A percentile compares a stretch with the other conserved stretches of the same genome.
Conservation (phyloP, 495 filamentous ascomycete genomes). For the Apiosordaria backusii region DNA sequence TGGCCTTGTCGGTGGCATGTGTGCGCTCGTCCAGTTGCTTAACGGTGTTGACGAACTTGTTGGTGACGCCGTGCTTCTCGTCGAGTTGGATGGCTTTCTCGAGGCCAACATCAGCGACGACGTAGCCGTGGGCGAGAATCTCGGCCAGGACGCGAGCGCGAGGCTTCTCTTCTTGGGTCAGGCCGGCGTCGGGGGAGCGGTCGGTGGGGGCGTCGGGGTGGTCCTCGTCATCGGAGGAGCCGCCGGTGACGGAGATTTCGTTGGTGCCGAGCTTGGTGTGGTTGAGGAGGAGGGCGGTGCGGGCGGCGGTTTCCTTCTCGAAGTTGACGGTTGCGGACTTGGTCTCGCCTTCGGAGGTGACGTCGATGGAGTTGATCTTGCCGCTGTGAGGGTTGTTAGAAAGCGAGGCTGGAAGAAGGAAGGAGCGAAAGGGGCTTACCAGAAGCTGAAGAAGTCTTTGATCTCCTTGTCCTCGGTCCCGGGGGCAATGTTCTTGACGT, state of each 20-base stretch:
- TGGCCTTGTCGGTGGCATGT: slow-evolving; percentile 74
- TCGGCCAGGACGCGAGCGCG: slow-evolving; percentile 89
- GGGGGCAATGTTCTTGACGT: slow-evolving; percentile 76
- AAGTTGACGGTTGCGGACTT: slow-evolving; percentile 90
- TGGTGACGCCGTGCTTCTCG: slow-evolving; percentile 81
- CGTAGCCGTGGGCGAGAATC: slow-evolving; percentile 92
- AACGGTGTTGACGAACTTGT: slow-evolving; percentile 70
- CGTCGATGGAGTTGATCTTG: slow-evolving; percentile 78
- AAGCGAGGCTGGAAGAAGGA: not conserved
- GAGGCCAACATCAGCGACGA: slow-evolving; percentile 77
- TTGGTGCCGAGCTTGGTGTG: slow-evolving; percentile 85
- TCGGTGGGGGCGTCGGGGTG: slow-evolving; percentile 53
- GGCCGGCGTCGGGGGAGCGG: slow-evolving; percentile 37
- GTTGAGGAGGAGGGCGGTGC: slow-evolving; percentile 93
- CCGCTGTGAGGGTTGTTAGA: slow-evolving; percentile 56
- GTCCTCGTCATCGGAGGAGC: slow-evolving; percentile 39
- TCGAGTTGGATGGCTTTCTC: slow-evolving; percentile 84
- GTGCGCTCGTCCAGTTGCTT: slow-evolving; percentile 74
- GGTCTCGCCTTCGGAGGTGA: slow-evolving; percentile 63
- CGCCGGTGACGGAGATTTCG: slow-evolving; percentile 71
- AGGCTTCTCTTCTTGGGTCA: slow-evolving; percentile 93
- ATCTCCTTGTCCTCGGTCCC: slow-evolving; percentile 85
- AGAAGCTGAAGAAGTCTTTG: slow-evolving; percentile 97
- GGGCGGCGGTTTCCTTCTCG: slow-evolving; percentile 91
- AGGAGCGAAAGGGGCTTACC: slow-evolving; percentile 51